These are phyloP conservation scores for Apiospora aurea DNA, from an alignment of 2,329 filamentous ascomycete species.

Conservation along the genomic window DNA sequence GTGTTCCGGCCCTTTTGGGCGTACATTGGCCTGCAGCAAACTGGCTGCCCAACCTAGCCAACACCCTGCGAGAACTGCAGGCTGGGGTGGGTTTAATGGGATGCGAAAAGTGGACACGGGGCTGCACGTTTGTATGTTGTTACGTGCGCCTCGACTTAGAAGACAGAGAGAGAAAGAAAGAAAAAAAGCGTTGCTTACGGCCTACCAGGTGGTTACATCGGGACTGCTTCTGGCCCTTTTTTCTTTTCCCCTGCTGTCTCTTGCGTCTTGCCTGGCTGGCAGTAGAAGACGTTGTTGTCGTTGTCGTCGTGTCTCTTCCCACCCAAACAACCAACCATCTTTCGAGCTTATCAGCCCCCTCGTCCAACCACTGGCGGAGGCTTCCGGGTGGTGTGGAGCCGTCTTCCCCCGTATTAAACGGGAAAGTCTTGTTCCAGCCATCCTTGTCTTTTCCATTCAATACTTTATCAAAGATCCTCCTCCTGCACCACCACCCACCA, in stretches of 20 bases:
- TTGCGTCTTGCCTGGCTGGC: background rate
- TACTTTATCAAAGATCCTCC: constrained; percentile 10
- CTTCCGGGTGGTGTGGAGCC: constrained; percentile 1
- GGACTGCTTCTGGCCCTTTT: background rate
- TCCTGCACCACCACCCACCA: constrained; percentile 14
- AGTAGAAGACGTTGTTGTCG: background rate
- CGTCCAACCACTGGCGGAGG: constrained; percentile 12
- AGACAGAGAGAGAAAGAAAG: too few relatives aligned
- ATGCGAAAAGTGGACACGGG: background rate
- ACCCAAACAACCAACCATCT: background rate
- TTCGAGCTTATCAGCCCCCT: background rate
- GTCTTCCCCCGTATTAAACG: constrained; percentile 16
- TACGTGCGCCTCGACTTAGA: background rate
- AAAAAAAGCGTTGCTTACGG: constrained; percentile 4
- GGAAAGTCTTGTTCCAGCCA: constrained; percentile 6
- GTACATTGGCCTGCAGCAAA: constrained; percentile 35
- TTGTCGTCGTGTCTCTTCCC: background rate
- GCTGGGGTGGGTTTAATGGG: constrained; percentile 18
- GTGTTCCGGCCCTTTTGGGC: constrained; percentile 37
- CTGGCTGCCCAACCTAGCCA: constrained; percentile 25
- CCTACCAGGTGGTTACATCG: background rate
- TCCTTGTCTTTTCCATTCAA: constrained; percentile 3
- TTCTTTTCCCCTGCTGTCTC: background rate
- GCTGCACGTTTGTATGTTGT: constrained; percentile 11
- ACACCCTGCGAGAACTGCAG: constrained; percentile 20